Evolutionary conservation across 2,329 filamentous ascomycete species (phyloP), one percentile per base, ranked within the genome.

Genomic region (Waltergamsia citrina): DNA sequence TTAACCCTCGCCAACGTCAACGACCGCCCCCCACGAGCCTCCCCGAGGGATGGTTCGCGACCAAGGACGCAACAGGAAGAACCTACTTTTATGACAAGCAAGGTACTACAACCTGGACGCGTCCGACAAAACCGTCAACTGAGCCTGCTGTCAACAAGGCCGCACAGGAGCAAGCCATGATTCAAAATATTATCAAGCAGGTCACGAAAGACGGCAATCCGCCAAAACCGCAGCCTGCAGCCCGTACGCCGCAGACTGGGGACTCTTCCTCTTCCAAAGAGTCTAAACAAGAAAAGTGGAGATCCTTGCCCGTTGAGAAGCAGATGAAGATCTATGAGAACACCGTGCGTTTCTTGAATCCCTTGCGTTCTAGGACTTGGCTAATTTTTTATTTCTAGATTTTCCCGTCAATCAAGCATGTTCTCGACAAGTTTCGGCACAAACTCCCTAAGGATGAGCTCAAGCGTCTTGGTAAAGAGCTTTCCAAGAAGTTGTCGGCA

Each of bases 321-420:
- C 85, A 92, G 59, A 93, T 87, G 74, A 94, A 86, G 63, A 69
- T 94, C 3, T 96, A 95, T 49, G 88, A 95, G 56, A 88, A 88
- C 51, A 94, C 87, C 33, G 86, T 93, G 69, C 56, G 84, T 65
- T 18, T 27, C 18, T 28, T n/a, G 7, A 26, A 26, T 5, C 9
- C 12, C 24, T 26, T 11, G 15, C 24, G 9, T n/a, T n/a, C 5
- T 6, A 17, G 15, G 3, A n/a, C n/a, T n/a, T n/a, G n/a, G n/a
- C n/a, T n/a, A n/a, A n/a, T n/a, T n/a, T n/a, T n/a, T n/a, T n/a
- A 18, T 17, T 21, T 7, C 15, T 43, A 92, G 86, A 68, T 95
- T 6, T 85, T 81, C 50, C 86, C 86, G 6, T 78, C 86, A 37
- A 80, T 96, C 45, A 90, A 87, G 54, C 72, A 86, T 43, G 80